A percentile compares a stretch with the other conserved stretches of the same genome.
Evolutionary conservation across 169 alveolate genomes (phyloP).

Genomic region (Pseudocohnilembus persalinus): DNA sequence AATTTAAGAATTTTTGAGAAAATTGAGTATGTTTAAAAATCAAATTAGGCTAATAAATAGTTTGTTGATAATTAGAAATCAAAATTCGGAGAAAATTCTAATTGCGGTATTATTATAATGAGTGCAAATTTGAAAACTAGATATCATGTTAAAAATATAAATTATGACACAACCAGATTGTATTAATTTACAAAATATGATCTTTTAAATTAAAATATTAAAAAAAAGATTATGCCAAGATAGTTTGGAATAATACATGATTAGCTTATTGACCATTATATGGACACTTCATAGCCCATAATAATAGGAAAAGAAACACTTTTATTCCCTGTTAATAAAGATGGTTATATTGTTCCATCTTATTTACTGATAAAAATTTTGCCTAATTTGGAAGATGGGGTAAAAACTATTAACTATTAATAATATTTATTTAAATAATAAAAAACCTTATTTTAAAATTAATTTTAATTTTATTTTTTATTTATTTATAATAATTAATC

Average conservation of each 20-base stretch:
- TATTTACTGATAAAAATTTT: not conserved
- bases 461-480: no score
- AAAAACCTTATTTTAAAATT: no score
- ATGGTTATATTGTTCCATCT: not conserved
- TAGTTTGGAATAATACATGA: not conserved
- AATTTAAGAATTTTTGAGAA: not conserved
- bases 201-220: no score
- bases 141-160: not conserved
- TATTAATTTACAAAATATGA: not conserved
- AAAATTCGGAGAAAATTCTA: not conserved
- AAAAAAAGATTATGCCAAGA: not conserved
- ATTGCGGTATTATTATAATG: not conserved
- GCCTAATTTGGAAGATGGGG: not conserved
- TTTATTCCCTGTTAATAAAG: not conserved
- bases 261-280: not conserved
- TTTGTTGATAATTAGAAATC: not conserved
- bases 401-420: no score
- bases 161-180: not conserved
- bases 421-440: no score
- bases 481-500: not conserved
- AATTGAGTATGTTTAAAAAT: not conserved
- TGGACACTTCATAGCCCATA: not conserved
- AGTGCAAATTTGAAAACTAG: not conserved
- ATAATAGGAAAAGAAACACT: not conserved
- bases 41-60: not conserved